A percentile compares a stretch with the other conserved stretches of the same genome.
Evolutionary conservation across 805 yeast species (phyloP).

Genomic region (Hanseniaspora singularis): DNA sequence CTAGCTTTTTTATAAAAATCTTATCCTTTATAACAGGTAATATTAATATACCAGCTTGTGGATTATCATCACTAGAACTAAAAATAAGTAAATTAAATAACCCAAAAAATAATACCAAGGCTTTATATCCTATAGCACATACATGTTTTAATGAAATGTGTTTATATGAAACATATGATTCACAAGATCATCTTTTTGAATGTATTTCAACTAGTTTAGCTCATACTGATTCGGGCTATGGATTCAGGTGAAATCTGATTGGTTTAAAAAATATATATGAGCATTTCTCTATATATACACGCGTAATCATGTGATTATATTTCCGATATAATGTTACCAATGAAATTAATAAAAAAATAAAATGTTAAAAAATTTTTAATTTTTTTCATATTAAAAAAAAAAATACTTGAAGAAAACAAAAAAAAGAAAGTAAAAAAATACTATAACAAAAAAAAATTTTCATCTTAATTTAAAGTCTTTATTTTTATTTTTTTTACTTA

Average conservation of each 20-base stretch:
- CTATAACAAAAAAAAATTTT: background rate
- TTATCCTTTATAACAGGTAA: slow-evolving; percentile 79
- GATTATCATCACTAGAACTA: slow-evolving; percentile 62
- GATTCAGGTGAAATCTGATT: background rate
- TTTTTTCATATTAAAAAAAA: background rate
- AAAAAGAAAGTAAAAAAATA: no score
- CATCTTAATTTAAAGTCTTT: background rate
- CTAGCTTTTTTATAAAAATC: slow-evolving; percentile 28
- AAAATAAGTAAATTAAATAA: slow-evolving; percentile 47
- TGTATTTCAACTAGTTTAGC: background rate
- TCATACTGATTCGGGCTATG: background rate
- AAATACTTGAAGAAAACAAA: background rate
- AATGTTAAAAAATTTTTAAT: background rate
- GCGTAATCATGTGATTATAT: background rate
- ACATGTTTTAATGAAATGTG: slow-evolving; percentile 91
- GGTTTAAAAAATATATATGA: background rate
- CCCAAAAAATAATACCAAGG: slow-evolving; percentile 19
- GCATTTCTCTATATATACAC: background rate
- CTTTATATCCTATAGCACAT: slow-evolving; percentile 71
- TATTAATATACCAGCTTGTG: slow-evolving; percentile 87
- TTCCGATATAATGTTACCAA: background rate
- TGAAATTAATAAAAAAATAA: no score
- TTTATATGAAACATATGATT: slow-evolving; percentile 46
- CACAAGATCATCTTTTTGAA: slow-evolving; percentile 37
- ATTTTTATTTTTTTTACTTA: no score